Conservation (phyloP, 108 stramenopile species). For the Cyclotella baltica region DNA sequence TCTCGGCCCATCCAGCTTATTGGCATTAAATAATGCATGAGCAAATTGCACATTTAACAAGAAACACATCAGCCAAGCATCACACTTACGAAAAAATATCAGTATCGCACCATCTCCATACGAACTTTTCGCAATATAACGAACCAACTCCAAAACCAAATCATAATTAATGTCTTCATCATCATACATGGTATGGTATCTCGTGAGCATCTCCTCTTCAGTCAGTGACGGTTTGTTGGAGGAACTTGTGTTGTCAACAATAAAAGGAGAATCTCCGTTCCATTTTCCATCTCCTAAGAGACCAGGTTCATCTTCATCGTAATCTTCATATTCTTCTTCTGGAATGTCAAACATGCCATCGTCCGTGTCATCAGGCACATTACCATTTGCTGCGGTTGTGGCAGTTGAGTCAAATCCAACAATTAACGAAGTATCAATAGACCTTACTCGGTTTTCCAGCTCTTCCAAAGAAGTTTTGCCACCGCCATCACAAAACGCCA, state of each 20-base stretch:
- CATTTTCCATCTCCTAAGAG: slow-evolving; percentile 52
- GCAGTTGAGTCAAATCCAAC: slow-evolving; percentile 20
- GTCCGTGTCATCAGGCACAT: slow-evolving; percentile 30
- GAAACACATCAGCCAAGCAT: not conserved
- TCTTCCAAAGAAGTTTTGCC: slow-evolving; percentile 42
- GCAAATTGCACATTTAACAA: not conserved
- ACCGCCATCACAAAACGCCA: slow-evolving; percentile 66
- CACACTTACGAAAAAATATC: slow-evolving; percentile 76
- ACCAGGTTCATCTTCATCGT: slow-evolving; percentile 51
- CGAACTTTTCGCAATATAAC: slow-evolving; percentile 64
- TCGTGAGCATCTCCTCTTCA: slow-evolving; percentile 64
- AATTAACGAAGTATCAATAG: slow-evolving; percentile 26
- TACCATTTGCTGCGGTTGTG: slow-evolving; percentile 12
- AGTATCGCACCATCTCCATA: slow-evolving; percentile 86
- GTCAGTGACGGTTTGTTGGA: slow-evolving; percentile 53
- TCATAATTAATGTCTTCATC: slow-evolving; percentile 74
- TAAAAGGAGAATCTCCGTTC: slow-evolving; percentile 71
- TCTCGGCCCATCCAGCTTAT: slow-evolving; percentile 89
- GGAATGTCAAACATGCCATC: slow-evolving; percentile 47
- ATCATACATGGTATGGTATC: slow-evolving; percentile 73
- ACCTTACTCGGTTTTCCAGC: slow-evolving; percentile 36
- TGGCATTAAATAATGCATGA: not conserved
- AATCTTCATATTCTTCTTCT: slow-evolving; percentile 54
- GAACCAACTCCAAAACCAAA: slow-evolving; percentile 62
- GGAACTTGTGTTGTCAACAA: slow-evolving; percentile 34